A percentile compares a stretch with the other conserved stretches of the same genome.
Conservation (phyloP, 208 protist species). For the Leishmania aethiopica region DNA sequence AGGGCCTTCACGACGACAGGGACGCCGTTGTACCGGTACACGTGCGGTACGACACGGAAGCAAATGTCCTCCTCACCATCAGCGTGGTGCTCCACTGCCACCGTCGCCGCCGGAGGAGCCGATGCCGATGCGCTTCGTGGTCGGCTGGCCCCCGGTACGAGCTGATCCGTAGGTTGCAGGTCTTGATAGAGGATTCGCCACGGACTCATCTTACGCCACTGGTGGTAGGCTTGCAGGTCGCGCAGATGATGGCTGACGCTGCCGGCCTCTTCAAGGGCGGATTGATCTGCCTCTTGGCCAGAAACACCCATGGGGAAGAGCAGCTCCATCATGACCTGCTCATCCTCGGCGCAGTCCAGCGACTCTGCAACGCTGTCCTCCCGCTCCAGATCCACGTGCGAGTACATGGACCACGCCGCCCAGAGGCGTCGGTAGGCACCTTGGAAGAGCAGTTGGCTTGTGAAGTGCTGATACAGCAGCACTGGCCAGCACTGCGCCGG, state of each 20-base stretch:
- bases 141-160: not conserved
- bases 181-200: constrained; percentile 58
- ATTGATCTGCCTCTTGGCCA: not conserved
- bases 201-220: constrained; percentile 38
- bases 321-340: constrained; percentile 22
- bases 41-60: constrained; percentile 24
- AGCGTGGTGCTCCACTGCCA: not conserved
- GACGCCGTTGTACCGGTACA: constrained; percentile 21
- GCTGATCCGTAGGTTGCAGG: constrained; percentile 23
- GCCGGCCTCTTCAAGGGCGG: not conserved
- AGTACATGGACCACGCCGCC: constrained; percentile 66
- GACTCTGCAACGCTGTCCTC: constrained; percentile 40
- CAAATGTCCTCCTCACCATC: not conserved
- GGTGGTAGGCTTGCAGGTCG: constrained; percentile 44
- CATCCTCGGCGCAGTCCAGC: constrained; percentile 37
- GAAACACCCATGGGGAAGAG: constrained; percentile 11
- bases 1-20: constrained; percentile 30
- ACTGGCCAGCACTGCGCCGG: constrained; percentile 32
- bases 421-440: constrained; percentile 44
- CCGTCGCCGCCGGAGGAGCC: not conserved
- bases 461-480: constrained; percentile 51
- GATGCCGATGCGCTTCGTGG: not conserved
- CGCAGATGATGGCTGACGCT: constrained; percentile 5
- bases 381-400: constrained; percentile 36
- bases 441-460: constrained; percentile 45